A percentile compares a stretch with the other conserved stretches of the same genome.
Conservation (phyloP, 1,284 basidiomycete genomes). For the Tilletia caries region DNA sequence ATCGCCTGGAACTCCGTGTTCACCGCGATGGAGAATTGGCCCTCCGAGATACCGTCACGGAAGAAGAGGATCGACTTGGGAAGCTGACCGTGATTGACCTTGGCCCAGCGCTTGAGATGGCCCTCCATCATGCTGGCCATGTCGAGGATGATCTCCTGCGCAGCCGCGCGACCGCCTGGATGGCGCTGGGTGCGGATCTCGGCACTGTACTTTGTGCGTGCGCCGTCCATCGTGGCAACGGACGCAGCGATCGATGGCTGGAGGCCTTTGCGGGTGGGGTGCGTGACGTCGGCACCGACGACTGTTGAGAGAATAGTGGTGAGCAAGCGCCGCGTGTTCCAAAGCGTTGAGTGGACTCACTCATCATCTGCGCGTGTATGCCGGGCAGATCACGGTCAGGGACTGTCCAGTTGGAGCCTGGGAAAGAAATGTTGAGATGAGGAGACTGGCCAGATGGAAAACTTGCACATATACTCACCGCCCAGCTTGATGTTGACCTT, state of each 20-base stretch:
- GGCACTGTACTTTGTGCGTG: neutral
- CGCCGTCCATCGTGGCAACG: constrained; percentile 55
- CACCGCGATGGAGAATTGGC: constrained; percentile 56
- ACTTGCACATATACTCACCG: constrained; percentile 49
- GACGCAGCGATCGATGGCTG: constrained; percentile 58
- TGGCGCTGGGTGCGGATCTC: constrained; percentile 3
- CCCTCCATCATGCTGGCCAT: constrained; percentile 32
- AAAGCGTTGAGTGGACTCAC: neutral
- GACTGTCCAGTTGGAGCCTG: constrained; percentile 54
- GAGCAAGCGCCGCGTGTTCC: neutral
- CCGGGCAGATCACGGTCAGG: constrained; percentile 37
- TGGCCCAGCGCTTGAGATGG: constrained; percentile 33
- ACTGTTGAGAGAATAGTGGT: constrained; percentile 25
- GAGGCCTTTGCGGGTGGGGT: constrained; percentile 41
- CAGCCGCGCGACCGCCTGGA: constrained; percentile 16
- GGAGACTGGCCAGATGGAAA: neutral
- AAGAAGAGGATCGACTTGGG: constrained; percentile 56
- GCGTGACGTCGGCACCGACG: constrained; percentile 54
- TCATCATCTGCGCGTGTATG: constrained; percentile 51
- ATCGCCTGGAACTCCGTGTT: constrained; percentile 55
- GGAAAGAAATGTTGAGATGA: neutral
- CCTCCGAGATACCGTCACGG: constrained; percentile 59
- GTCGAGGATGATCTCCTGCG: constrained; percentile 53
- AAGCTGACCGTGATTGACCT: constrained; percentile 43
- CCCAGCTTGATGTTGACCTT: constrained; percentile 57